These are phyloP conservation scores for Trapa bicornis DNA, from an alignment of 345 rosid species.

Conservation along the genomic window DNA sequence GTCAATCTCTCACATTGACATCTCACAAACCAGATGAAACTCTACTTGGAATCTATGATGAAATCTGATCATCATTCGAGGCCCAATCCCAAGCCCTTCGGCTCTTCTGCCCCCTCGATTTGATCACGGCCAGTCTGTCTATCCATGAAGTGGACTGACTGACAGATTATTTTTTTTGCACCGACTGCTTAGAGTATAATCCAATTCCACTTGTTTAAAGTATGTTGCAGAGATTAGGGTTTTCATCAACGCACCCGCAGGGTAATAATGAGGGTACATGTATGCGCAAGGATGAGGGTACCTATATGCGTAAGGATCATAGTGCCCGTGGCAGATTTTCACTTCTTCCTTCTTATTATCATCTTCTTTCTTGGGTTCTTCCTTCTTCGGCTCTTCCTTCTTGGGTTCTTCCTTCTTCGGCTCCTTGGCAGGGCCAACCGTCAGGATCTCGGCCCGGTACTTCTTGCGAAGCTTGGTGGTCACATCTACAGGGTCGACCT, in stretches of 20 bases:
- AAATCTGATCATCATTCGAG: neutral
- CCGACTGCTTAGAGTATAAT: too few relatives aligned
- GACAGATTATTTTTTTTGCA: too few relatives aligned
- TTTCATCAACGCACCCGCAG: too few relatives aligned
- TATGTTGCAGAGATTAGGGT: neutral
- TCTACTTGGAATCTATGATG: neutral
- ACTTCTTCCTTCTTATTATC: constrained; percentile 15
- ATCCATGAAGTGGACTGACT: neutral
- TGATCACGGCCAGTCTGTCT: neutral
- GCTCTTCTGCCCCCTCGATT: neutral
- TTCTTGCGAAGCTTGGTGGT: constrained; percentile 16
- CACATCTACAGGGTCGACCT: constrained; percentile 26
- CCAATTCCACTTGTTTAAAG: neutral
- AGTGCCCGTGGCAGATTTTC: constrained; percentile 10
- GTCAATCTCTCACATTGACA: neutral
- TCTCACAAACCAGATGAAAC: neutral
- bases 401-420: constrained; percentile 19
- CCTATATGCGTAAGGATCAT: constrained; percentile 22
- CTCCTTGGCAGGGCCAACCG: constrained; percentile 31
- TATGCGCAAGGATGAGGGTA: too few relatives aligned
- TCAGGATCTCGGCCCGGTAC: constrained; percentile 25
- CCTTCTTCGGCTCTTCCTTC: constrained; percentile 21
- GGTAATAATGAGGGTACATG: constrained; percentile 8
- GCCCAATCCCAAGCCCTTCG: too few relatives aligned
- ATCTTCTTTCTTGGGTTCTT: constrained; percentile 14